Evolutionary conservation across 768 basidiomycete species (phyloP).

Genomic region (Boletus rufocinnamomeus): DNA sequence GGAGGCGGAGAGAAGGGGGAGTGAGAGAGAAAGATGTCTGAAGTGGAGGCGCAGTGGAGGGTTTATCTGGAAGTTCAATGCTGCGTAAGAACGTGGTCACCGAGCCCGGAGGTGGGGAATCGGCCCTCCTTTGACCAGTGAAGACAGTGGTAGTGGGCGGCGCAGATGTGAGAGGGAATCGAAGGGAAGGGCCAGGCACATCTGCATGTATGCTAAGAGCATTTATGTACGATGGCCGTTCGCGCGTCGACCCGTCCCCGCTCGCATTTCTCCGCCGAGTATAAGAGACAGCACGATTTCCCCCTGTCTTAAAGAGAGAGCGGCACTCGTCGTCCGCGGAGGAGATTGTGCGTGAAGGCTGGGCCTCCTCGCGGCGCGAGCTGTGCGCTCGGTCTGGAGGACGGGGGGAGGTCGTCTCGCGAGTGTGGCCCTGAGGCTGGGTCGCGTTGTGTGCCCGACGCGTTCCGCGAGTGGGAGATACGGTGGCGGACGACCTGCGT

Average conservation of each 20-base stretch:
- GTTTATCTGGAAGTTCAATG: conserved; percentile 26
- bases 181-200: conserved; percentile 13
- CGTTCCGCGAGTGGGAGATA: conserved; percentile 14
- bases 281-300: conserved; percentile 3
- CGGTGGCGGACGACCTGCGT: conserved; percentile 2
- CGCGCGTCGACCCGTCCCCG: conserved; percentile 6
- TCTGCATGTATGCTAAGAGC: conserved; percentile 15
- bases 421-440: conserved; percentile 3
- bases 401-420: conserved; percentile 1
- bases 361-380: conserved; percentile 9
- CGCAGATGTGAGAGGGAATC: conserved; percentile 16
- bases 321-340: conserved; percentile 7
- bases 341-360: not conserved
- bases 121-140: conserved; percentile 1
- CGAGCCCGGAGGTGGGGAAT: conserved; percentile 15
- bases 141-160: conserved; percentile 2
- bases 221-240: conserved; percentile 7
- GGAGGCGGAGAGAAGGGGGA: conserved; percentile 15
- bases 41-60: conserved; percentile 9
- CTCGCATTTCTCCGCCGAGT: conserved; percentile 9
- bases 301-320: conserved; percentile 7
- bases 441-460: conserved; percentile 18
- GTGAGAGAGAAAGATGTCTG: conserved; percentile 14
- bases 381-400: conserved; percentile 10
- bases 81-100: conserved; percentile 30